A percentile compares a stretch with the other conserved stretches of the same genome.
Conservation (phyloP, 2,329 filamentous ascomycete genomes). For the Aspergillus terreus region DNA sequence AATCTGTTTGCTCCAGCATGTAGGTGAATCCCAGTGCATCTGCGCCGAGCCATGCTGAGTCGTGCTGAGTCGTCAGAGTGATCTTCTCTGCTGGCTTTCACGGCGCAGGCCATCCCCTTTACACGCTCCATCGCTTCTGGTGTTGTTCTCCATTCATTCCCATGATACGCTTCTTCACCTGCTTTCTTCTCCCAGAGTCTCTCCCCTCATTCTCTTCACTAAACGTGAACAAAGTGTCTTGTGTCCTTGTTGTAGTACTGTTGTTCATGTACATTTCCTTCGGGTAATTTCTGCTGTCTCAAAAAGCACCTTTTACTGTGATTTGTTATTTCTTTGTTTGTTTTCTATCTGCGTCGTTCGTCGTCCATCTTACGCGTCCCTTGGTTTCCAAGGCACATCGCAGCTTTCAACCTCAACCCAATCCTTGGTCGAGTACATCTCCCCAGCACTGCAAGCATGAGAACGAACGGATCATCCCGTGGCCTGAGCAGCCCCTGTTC, state of each 20-base stretch:
- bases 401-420: too few species aligned
- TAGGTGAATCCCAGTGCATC: too few species aligned
- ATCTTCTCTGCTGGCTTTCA: too few species aligned
- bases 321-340: neutral
- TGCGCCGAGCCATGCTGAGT: too few species aligned
- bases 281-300: neutral
- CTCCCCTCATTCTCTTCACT: neutral
- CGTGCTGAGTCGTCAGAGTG: too few species aligned
- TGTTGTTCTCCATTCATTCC: too few species aligned
- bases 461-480: constrained; percentile 22
- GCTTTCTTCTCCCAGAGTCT: neutral
- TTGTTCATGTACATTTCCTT: neutral
- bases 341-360: too few species aligned
- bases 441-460: constrained; percentile 17
- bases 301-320: neutral
- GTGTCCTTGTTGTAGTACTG: neutral
- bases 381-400: too few species aligned
- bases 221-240: neutral
- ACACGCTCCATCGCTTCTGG: too few species aligned
- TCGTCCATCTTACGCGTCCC: too few species aligned
- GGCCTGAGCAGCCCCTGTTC: constrained; percentile 36
- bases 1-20: too few species aligned
- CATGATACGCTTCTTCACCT: neutral
- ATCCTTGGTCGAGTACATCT: neutral
- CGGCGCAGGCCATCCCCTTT: too few species aligned